Percentiles rank a stretch among this genome's conserved stretches.
Evolutionary conservation across 805 yeast genomes (phyloP).

Genomic region (Saccharomycopsis sp.): DNA sequence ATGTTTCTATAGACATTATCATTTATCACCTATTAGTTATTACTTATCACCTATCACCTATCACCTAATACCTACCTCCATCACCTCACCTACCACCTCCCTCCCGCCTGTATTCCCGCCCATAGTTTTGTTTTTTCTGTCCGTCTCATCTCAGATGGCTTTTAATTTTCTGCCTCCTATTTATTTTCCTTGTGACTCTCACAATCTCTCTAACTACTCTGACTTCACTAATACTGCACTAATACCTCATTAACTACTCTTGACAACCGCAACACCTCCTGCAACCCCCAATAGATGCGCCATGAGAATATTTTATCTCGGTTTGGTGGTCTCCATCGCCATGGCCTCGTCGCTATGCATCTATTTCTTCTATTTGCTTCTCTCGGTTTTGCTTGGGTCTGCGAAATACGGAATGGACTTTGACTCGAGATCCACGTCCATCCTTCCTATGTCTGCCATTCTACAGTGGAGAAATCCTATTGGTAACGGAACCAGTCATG

Average conservation of each 20-base stretch:
- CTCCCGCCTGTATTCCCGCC: too few relatives aligned
- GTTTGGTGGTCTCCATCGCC: constrained; percentile 5
- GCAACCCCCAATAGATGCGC: neutral
- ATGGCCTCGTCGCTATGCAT: constrained; percentile 9
- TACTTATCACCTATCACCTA: too few relatives aligned
- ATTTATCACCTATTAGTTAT: too few relatives aligned
- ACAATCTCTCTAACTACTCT: too few relatives aligned
- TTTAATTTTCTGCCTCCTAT: neutral
- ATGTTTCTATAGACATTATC: too few relatives aligned
- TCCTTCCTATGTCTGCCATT: constrained; percentile 19
- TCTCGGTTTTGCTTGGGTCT: constrained; percentile 5
- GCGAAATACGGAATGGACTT: constrained; percentile 15
- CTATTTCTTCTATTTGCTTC: constrained; percentile 10
- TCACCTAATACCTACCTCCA: too few relatives aligned
- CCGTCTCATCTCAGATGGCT: neutral
- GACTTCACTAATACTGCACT: too few relatives aligned
- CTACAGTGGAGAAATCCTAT: constrained; percentile 13
- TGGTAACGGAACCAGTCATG: constrained; percentile 10
- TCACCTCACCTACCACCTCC: too few relatives aligned
- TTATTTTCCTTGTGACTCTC: too few relatives aligned
- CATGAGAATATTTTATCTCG: constrained; percentile 12
- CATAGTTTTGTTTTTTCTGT: neutral
- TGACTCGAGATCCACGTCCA: constrained; percentile 14
- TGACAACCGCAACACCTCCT: too few relatives aligned
- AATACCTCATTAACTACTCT: too few relatives aligned